These are phyloP conservation scores for Ophiostoma piceae DNA, from an alignment of 2,329 filamentous ascomycete species.

Conservation along the genomic window DNA sequence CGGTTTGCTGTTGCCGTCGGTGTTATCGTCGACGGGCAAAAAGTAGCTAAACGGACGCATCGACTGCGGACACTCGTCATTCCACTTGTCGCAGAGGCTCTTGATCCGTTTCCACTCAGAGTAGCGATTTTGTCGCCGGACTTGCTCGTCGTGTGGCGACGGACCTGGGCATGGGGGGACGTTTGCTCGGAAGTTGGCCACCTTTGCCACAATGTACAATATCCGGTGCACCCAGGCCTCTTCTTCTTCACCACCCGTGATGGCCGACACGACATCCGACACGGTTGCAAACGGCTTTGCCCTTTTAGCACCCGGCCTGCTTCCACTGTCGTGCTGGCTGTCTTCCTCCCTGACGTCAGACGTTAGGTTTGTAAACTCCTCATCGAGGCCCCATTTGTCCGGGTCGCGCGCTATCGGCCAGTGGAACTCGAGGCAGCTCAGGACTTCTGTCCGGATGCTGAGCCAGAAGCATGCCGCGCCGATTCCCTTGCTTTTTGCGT, in stretches of 20 bases:
- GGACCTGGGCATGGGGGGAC: conserved; percentile 57
- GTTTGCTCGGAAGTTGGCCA: conserved; percentile 75
- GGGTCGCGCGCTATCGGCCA: conserved; percentile 86
- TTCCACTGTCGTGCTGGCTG: background rate
- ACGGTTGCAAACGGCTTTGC: background rate
- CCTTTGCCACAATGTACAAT: conserved; percentile 80
- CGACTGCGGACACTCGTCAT: conserved; percentile 67
- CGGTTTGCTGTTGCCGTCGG: conserved; percentile 33
- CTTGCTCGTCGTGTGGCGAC: conserved; percentile 58
- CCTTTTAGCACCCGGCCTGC: background rate
- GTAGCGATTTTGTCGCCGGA: conserved; percentile 58
- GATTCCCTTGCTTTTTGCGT: conserved; percentile 69
- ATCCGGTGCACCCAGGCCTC: conserved; percentile 86
- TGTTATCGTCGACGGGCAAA: conserved; percentile 51
- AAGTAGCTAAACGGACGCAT: conserved; percentile 84
- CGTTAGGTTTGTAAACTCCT: conserved; percentile 52
- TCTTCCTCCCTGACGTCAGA: too few relatives aligned
- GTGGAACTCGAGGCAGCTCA: conserved; percentile 80
- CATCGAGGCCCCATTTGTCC: conserved; percentile 81
- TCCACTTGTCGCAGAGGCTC: conserved; percentile 77
- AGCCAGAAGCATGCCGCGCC: conserved; percentile 92
- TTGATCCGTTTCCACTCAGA: conserved; percentile 78
- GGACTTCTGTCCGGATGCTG: conserved; percentile 83
- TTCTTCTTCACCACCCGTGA: conserved; percentile 52
- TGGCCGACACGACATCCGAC: conserved; percentile 24